Conservation (phyloP, 345 rosid genomes). For the Ceriops decandra region DNA sequence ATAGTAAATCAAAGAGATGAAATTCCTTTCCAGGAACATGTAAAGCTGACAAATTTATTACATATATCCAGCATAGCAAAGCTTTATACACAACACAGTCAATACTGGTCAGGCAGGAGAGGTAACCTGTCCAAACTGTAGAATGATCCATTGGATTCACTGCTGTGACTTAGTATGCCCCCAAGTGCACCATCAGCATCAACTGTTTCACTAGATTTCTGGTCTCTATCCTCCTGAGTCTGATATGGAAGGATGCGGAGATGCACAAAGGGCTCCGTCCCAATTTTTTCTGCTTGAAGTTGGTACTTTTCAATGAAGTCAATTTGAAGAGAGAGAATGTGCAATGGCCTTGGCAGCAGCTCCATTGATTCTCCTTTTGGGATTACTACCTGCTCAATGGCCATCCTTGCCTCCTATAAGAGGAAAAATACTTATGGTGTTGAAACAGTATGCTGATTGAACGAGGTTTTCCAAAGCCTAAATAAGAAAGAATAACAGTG, state of each 20-base stretch:
- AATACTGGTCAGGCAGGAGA: slow-evolving; percentile 45
- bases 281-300: slow-evolving; percentile 50
- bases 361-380: slow-evolving; percentile 62
- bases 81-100: background rate
- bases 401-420: slow-evolving; percentile 76
- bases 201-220: slow-evolving; percentile 20
- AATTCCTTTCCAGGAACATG: background rate
- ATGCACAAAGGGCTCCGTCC: slow-evolving; percentile 42
- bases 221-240: slow-evolving; percentile 19
- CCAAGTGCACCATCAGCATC: slow-evolving; percentile 25
- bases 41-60: background rate
- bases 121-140: slow-evolving; percentile 45
- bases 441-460: background rate
- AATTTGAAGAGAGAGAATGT: slow-evolving; percentile 57
- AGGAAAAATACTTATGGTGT: background rate
- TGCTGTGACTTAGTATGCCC: slow-evolving; percentile 20
- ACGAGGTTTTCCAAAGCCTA: background rate
- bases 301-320: slow-evolving; percentile 55
- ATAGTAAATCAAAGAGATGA: background rate
- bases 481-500: background rate
- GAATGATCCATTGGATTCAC: slow-evolving; percentile 37
- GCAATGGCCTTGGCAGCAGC: slow-evolving; percentile 60
- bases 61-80: background rate
- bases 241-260: slow-evolving; percentile 63
- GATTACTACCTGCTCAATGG: slow-evolving; percentile 71